Base-by-base conservation (phyloP, 768 basidiomycete species). In the Dioszegia crocea region DNA sequence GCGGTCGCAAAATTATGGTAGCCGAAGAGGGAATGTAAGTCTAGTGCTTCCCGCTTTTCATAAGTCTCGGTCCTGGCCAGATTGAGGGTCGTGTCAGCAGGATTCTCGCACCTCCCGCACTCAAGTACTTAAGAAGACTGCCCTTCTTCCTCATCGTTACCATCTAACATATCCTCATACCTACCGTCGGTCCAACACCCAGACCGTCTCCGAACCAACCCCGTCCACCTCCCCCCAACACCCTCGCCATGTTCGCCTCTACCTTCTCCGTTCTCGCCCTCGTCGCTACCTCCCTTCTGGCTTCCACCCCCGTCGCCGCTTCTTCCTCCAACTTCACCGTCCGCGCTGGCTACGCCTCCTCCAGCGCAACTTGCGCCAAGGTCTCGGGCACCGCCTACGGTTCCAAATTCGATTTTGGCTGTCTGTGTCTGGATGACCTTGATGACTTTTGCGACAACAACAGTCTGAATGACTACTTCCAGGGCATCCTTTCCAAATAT, bases 381-480 rank as follows among this genome's bases (percentile, higher is more conserved):
- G 60, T 71, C 41, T 23, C 61, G 11, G 72, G 69, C 4, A 39
- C 53, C n/a, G 65, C 21, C 23, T 56, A 41, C 33, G 57, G 48
- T 31, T 41, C 48, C 57, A 56, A 41, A 3, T 74, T 51, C 57
- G 51, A 74, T 52, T 70, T 74, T 54, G 72, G 72, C 40, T 74
- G 72, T 68, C 45, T 74, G 17, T 74, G 72, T 55, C 10, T 43
- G 38, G 57, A 60, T 44, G 72, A 74, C 50, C 39, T 74, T 24
- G 65, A 67, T 17, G 60, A 60, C 31, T 74, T 63, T 55, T 66
- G 60, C 40, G 17, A 30, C n/a, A 56, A 62, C 54, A 71, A 69
- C 64, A 50, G 52, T 4, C 56, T 66, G 36, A 57, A 63, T 38
- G 14, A 33, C 26, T 17, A 54, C 26, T 40, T 71, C 44, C 43